phyloP scores from a whole-genome alignment of 176 grass and related monocot species.

The Carex cristatella region DNA sequence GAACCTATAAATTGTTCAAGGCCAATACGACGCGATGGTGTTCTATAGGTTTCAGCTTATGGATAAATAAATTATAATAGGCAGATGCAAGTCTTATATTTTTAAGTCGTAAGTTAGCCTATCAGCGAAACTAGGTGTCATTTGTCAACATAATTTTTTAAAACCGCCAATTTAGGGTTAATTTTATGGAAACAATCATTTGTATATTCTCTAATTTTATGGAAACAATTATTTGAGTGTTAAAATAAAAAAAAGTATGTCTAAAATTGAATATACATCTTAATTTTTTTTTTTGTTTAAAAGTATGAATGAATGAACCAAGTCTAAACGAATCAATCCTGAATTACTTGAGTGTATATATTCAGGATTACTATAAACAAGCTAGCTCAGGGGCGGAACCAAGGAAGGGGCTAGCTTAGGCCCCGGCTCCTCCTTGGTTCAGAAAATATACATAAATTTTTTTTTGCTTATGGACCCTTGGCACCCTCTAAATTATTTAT shows the following conservation, averaged over 20 bases:
- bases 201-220: background rate
- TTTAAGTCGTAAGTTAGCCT: too few species aligned
- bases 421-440: too few species aligned
- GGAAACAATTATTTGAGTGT: background rate
- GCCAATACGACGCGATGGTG: background rate
- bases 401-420: too few species aligned
- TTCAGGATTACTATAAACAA: background rate
- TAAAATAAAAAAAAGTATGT: background rate
- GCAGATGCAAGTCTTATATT: too few species aligned
- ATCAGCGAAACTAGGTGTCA: too few species aligned
- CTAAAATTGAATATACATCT: background rate
- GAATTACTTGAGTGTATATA: background rate
- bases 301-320: background rate
- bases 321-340: background rate
- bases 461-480: too few species aligned
- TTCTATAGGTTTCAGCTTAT: too few species aligned
- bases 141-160: background rate
- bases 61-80: too few species aligned
- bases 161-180: background rate
- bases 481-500: too few species aligned
- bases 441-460: too few species aligned
- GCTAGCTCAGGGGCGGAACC: too few species aligned
- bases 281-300: too few species aligned
- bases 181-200: background rate
- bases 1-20: background rate